phyloP scores from a whole-genome alignment of 371 early-diverging fungal species.

The Parasitella parasitica region DNA sequence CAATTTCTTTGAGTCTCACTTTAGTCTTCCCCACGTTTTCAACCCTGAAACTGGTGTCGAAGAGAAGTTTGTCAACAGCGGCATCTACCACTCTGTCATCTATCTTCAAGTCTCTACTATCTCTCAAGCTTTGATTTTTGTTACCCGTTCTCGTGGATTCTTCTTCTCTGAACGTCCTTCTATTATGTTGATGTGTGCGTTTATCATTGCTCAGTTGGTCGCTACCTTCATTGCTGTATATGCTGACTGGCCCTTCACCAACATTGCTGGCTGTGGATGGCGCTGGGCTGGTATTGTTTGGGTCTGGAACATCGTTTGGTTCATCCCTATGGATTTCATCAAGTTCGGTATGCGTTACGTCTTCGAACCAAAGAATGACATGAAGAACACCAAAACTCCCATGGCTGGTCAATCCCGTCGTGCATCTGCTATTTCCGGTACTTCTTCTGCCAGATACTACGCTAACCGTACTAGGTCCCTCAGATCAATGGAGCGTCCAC shows the following conservation, averaged over 20 bases:
- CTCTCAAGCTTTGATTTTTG: conserved; percentile 62
- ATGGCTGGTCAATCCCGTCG: conserved; percentile 44
- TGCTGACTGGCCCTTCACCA: conserved; percentile 63
- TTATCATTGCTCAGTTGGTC: conserved; percentile 57
- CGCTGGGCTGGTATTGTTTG: conserved; percentile 62
- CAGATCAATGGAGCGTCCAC: conserved; percentile 42
- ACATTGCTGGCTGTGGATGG: conserved; percentile 61
- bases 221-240: conserved; percentile 64
- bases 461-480: conserved; percentile 48
- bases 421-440: conserved; percentile 45
- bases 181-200: conserved; percentile 50
- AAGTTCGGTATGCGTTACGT: conserved; percentile 68
- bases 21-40: conserved; percentile 21
- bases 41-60: conserved; percentile 38
- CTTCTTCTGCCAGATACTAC: conserved; percentile 48
- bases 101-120: conserved; percentile 62
- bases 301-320: conserved; percentile 82
- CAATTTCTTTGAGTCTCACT: conserved; percentile 43
- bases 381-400: conserved; percentile 34
- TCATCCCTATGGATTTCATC: conserved; percentile 70
- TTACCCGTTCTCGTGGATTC: conserved; percentile 63
- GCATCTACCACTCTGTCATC: conserved; percentile 53
- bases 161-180: conserved; percentile 62
- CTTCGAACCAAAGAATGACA: conserved; percentile 54
- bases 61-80: conserved; percentile 45